Conservation (phyloP, 805 yeast species). For the Lipomyces mesembrius region DNA sequence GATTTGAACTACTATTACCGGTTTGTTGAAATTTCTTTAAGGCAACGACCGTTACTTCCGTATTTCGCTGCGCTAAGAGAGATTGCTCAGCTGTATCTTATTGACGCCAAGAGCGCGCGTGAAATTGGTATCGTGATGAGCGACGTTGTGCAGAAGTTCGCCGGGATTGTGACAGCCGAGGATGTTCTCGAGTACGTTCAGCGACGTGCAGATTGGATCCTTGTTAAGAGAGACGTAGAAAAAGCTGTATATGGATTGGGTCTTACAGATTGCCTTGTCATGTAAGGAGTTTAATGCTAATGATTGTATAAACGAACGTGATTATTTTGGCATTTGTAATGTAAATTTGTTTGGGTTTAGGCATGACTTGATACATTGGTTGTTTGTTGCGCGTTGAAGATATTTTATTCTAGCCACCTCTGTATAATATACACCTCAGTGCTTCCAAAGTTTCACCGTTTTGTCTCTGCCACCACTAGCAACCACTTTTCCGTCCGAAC, state of each 20-base stretch:
- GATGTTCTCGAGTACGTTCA: conserved; percentile 93
- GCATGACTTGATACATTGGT: not conserved
- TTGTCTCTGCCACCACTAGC: conserved; percentile 99
- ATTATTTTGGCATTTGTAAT: conserved; percentile 3
- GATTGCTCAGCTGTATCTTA: conserved; percentile 81
- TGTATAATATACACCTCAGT: conserved; percentile 35
- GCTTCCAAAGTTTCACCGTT: conserved; percentile 91
- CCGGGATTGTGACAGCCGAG: conserved; percentile 88
- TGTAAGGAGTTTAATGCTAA: conserved; percentile 10
- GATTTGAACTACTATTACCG: conserved; percentile 81
- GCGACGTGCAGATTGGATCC: conserved; percentile 83
- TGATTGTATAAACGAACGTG: not conserved
- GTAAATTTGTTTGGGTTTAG: conserved; percentile 1
- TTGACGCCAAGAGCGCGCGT: conserved; percentile 73
- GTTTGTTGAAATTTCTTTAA: conserved; percentile 59
- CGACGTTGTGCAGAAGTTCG: conserved; percentile 74
- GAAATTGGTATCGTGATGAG: conserved; percentile 82
- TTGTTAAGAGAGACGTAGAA: conserved; percentile 79
- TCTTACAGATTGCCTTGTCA: conserved; percentile 62
- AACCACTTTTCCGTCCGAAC: conserved; percentile 88
- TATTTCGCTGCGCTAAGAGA: conserved; percentile 79
- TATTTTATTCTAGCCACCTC: not conserved
- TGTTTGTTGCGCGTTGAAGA: not conserved
- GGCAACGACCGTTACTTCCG: conserved; percentile 63
- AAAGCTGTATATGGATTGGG: conserved; percentile 92